Conservation (phyloP, 768 basidiomycete species). For the Phanerochaete sordida region DNA sequence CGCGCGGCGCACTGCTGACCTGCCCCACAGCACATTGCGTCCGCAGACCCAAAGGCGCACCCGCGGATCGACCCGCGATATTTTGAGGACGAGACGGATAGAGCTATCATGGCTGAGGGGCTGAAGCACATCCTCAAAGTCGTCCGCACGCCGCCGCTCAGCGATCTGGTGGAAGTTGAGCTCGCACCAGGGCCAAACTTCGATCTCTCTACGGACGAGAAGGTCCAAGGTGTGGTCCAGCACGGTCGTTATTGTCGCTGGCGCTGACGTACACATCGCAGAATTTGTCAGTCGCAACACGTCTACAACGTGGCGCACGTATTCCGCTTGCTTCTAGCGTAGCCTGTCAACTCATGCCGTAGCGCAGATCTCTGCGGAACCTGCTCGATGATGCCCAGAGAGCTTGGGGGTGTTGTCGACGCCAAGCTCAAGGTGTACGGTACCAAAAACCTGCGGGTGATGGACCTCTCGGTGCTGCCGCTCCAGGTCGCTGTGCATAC, state of each 20-base stretch:
- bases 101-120: background rate
- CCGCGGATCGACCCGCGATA: conserved; percentile 27
- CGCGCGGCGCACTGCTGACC: background rate
- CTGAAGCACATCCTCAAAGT: conserved; percentile 3
- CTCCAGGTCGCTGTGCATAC: background rate
- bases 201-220: background rate
- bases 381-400: background rate
- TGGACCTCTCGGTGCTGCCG: conserved; percentile 35
- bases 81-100: conserved; percentile 19
- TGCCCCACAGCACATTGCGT: conserved; percentile 15
- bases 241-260: too few relatives aligned
- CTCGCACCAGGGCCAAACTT: background rate
- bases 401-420: background rate
- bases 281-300: background rate
- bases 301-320: background rate
- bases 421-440: background rate
- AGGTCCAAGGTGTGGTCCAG: background rate
- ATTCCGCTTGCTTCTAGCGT: background rate
- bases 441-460: conserved; percentile 34
- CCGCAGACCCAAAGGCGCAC: conserved; percentile 18
- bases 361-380: background rate
- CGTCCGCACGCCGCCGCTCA: background rate
- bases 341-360: background rate
- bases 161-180: background rate
- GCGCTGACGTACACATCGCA: too few relatives aligned